These are phyloP conservation scores for Crithidia thermophila DNA, from an alignment of 208 protist genomes.

Conservation along the genomic window DNA sequence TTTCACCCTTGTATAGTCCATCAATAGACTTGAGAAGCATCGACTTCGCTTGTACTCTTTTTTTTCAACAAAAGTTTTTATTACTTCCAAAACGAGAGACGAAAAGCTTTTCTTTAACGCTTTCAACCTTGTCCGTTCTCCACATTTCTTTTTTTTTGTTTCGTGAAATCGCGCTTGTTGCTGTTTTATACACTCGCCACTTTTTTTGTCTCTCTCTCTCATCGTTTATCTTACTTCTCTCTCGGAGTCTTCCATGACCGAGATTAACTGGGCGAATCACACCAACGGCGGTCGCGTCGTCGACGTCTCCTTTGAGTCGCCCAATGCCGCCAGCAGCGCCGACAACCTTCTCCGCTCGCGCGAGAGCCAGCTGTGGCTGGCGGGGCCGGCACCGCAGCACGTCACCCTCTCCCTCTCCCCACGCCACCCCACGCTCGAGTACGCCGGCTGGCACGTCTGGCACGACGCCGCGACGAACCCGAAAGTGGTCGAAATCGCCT, in stretches of 20 bases:
- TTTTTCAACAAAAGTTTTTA: slow-evolving; percentile 9
- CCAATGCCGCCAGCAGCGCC: slow-evolving; percentile 57
- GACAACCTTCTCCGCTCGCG: slow-evolving; percentile 66
- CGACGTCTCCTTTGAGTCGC: slow-evolving; percentile 71
- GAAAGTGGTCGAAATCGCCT: slow-evolving; percentile 73
- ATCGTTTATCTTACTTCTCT: background rate
- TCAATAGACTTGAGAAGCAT: too few species aligned
- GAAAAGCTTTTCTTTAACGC: too few species aligned
- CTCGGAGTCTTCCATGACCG: slow-evolving; percentile 26
- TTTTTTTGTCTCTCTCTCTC: slow-evolving; percentile 21
- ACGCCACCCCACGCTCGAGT: slow-evolving; percentile 68
- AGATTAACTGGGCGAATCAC: slow-evolving; percentile 69
- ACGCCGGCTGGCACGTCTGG: slow-evolving; percentile 88
- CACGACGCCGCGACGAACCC: slow-evolving; percentile 88
- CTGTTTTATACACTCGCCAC: background rate
- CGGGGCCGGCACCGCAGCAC: slow-evolving; percentile 77
- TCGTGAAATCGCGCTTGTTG: background rate
- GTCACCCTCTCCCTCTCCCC: slow-evolving; percentile 59
- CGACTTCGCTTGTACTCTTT: too few species aligned
- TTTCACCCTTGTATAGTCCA: background rate
- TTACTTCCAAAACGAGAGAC: too few species aligned
- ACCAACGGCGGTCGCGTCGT: slow-evolving; percentile 62
- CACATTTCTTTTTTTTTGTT: background rate
- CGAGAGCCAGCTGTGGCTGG: slow-evolving; percentile 83
- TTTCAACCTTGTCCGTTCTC: too few species aligned